phyloP scores from a whole-genome alignment of 2,329 filamentous ascomycete genomes.

The Trichoderma afroharzianum region DNA sequence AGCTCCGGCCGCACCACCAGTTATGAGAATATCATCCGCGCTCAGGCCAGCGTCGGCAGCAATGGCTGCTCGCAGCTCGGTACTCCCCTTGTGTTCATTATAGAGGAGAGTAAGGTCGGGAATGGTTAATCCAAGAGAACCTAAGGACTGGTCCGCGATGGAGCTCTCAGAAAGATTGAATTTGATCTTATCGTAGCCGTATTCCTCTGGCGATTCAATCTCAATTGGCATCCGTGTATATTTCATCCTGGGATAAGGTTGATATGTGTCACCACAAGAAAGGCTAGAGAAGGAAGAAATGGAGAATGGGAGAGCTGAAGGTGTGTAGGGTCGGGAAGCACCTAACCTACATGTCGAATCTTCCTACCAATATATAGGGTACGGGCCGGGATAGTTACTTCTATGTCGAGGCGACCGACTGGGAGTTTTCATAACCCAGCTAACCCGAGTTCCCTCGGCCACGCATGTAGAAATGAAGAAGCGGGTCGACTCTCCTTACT shows the following conservation, averaged over 20 bases:
- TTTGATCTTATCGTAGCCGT: constrained; percentile 22
- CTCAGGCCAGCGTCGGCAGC: constrained; percentile 14
- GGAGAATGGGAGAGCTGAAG: not conserved
- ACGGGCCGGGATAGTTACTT: not conserved
- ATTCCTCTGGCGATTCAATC: constrained; percentile 26
- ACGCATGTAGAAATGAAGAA: not conserved
- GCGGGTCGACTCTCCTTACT: not conserved
- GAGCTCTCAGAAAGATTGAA: constrained; percentile 27
- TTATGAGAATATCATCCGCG: constrained; percentile 13
- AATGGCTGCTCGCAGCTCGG: constrained; percentile 19
- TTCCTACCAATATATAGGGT: not conserved
- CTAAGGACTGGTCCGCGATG: constrained; percentile 23
- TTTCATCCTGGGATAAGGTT: constrained; percentile 19
- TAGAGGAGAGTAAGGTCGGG: constrained; percentile 22
- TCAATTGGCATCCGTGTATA: constrained; percentile 27
- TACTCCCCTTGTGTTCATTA: constrained; percentile 23
- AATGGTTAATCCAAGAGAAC: constrained; percentile 20
- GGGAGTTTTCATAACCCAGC: not conserved
- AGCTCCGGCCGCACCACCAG: not conserved
- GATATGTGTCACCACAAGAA: not conserved
- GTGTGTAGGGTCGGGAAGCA: not conserved
- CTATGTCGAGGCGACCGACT: not conserved
- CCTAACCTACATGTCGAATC: not conserved
- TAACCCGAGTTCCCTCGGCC: not conserved
- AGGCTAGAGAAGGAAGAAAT: not conserved